Base-by-base conservation (phyloP, 129 eudicot genomes). In the Erigeron canadensis region DNA sequence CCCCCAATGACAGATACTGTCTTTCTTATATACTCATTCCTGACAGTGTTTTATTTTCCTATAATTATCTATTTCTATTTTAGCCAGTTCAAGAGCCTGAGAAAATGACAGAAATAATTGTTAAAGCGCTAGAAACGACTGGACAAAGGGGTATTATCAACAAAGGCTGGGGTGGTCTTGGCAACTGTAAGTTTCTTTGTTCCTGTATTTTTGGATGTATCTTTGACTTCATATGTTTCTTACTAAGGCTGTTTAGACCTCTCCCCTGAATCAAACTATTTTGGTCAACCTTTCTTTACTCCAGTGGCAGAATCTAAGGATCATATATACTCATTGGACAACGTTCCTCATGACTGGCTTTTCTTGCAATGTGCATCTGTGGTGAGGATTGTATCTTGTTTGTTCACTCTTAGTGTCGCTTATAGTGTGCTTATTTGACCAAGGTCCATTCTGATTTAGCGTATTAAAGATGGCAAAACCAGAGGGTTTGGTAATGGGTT, bases 91-190 rank as follows among this genome's bases (percentile, higher is more conserved):
- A 90, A 84, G 97, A 90, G 75, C 97, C 99, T 7, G 80, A 86
- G 81, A 88, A 88, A 76, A 95, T 90, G 96, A 95, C 99, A 9
- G 70, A 90, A 69, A 88, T 83, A 63, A 95, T 95, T 74, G 96
- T 95, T 77, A 86, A 89, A 85, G 99, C 99, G 69, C 82, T 95
- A 68, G 91, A 90, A 79, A 75, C 8, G 51, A 95, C 99, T 54
- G 89, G 91, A 21, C 99, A 95, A 75, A 83, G 99, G 76, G 99
- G 99, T 12, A 95, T 95, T 70, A 87, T 95, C 63, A 90, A 90
- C 89, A 90, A 86, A 83, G 99, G 99, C 69, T 95, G 99, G 99
- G 99, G 99, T 12, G 99, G 96, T 59, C 96, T 95, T 76, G 99
- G 99, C 38, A 69, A 84, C 64, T 95, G 99, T 95, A 76, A 95